Evolutionary conservation across 768 basidiomycete species (phyloP).

Genomic region (Tricholoma hemisulphureum): DNA sequence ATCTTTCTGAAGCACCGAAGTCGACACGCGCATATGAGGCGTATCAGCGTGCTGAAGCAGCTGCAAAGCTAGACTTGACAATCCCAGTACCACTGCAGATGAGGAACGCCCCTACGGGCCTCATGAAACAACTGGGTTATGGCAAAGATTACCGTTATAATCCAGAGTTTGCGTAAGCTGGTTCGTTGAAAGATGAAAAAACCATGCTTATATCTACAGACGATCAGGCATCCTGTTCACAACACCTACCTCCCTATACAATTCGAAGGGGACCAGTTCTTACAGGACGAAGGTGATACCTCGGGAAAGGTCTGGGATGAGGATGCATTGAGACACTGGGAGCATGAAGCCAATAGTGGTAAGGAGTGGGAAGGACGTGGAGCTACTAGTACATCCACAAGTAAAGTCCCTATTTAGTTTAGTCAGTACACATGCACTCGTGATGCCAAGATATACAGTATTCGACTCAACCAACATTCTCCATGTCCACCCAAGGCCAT

Average conservation of each 20-base stretch:
- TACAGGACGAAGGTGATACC: constrained; percentile 42
- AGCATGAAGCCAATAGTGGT: constrained; percentile 49
- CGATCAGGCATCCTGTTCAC: constrained; percentile 57
- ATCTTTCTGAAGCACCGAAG: constrained; percentile 82
- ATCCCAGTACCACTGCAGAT: constrained; percentile 68
- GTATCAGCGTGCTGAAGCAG: constrained; percentile 66
- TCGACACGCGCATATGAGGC: constrained; percentile 78
- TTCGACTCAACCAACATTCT: no score
- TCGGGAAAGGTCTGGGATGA: constrained; percentile 62
- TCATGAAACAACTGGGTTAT: constrained; percentile 72
- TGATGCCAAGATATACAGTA: no score
- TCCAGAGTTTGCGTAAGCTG: constrained; percentile 52
- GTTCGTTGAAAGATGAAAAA: not conserved
- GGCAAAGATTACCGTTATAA: constrained; percentile 64
- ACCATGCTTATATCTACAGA: constrained; percentile 2
- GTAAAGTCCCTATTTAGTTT: no score
- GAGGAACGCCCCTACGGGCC: constrained; percentile 72
- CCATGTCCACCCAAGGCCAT: no score
- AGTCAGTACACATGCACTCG: no score
- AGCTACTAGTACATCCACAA: not conserved
- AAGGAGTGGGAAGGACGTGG: constrained; percentile 45
- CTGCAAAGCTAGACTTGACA: constrained; percentile 50
- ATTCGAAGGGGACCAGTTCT: constrained; percentile 42
- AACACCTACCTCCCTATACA: constrained; percentile 60
- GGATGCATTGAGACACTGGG: constrained; percentile 52